These are phyloP conservation scores for Phytopythium boreale DNA, from an alignment of 352 stramenopile species.

Conservation along the genomic window DNA sequence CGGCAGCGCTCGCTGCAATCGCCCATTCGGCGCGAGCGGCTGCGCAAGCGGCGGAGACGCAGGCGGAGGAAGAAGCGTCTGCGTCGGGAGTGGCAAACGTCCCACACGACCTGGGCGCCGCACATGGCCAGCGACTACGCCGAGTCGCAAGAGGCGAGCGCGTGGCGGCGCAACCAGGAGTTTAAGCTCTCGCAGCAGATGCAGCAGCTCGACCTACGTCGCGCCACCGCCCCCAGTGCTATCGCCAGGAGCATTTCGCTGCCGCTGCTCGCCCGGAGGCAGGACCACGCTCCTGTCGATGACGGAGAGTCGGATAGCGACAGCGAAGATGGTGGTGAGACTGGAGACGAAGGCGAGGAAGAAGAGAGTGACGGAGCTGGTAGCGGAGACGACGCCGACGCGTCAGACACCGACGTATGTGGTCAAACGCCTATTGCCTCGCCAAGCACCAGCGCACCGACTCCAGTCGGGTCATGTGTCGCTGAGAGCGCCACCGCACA, in stretches of 20 bases:
- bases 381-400: not conserved
- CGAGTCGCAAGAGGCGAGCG: conserved; percentile 1
- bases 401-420: not conserved
- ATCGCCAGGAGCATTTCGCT: conserved; percentile 1
- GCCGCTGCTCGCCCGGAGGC: not conserved
- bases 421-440: not conserved
- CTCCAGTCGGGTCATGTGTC: too few relatives aligned
- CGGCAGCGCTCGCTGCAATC: conserved; percentile 50
- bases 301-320: not conserved
- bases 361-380: conserved; percentile 1
- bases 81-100: conserved; percentile 30
- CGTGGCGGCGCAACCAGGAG: not conserved
- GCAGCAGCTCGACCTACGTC: not conserved
- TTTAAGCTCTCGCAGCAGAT: conserved; percentile 6
- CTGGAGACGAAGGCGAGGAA: conserved; percentile 7
- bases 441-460: not conserved
- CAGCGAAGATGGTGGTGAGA: conserved; percentile 9
- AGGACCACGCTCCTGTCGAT: not conserved
- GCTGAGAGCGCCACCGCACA: too few relatives aligned
- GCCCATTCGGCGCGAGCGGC: conserved; percentile 38
- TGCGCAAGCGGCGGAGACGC: conserved; percentile 23
- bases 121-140: conserved; percentile 14
- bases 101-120: conserved; percentile 33
- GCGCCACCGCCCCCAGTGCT: too few relatives aligned
- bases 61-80: conserved; percentile 13